These are phyloP conservation scores for Sphagnum contortum DNA, from an alignment of 225 moss, liverwort and hornwort genomes.

Conservation along the genomic window DNA sequence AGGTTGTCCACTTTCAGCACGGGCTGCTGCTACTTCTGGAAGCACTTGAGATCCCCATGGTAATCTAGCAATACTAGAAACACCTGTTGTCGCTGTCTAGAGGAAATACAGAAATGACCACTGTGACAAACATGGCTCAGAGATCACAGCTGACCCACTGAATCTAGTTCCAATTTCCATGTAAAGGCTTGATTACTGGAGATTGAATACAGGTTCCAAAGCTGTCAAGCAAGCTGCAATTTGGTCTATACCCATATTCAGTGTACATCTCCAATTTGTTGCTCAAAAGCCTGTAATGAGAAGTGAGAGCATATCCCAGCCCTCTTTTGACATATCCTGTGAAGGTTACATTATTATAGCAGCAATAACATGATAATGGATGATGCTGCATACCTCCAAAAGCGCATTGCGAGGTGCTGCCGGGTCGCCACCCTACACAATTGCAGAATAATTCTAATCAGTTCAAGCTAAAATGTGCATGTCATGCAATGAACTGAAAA, in stretches of 20 bases:
- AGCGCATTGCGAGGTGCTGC: constrained; percentile 73
- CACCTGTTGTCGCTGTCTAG: constrained; percentile 82
- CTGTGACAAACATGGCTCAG: not conserved
- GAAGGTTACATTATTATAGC: not conserved
- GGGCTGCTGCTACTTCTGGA: constrained; percentile 56
- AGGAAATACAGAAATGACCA: not conserved
- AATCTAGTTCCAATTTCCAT: not conserved
- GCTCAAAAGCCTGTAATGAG: not conserved
- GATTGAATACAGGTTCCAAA: not conserved
- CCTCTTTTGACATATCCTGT: too few species aligned
- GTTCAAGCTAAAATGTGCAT: too few species aligned
- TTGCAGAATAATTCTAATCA: too few species aligned
- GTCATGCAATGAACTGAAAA: too few species aligned
- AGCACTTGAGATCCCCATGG: constrained; percentile 91
- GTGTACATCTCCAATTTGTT: not conserved
- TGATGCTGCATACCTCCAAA: constrained; percentile 49
- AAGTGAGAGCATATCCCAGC: not conserved
- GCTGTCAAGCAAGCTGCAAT: too few species aligned
- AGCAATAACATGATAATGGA: not conserved
- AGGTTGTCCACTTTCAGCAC: constrained; percentile 57
- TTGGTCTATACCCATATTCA: too few species aligned
- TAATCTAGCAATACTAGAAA: constrained; percentile 86
- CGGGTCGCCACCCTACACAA: constrained; percentile 79
- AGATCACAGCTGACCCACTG: not conserved
- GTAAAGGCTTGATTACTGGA: not conserved